These are phyloP conservation scores for Rhododendron mucronatum DNA, from an alignment of 148 eudicot species.

Conservation along the genomic window DNA sequence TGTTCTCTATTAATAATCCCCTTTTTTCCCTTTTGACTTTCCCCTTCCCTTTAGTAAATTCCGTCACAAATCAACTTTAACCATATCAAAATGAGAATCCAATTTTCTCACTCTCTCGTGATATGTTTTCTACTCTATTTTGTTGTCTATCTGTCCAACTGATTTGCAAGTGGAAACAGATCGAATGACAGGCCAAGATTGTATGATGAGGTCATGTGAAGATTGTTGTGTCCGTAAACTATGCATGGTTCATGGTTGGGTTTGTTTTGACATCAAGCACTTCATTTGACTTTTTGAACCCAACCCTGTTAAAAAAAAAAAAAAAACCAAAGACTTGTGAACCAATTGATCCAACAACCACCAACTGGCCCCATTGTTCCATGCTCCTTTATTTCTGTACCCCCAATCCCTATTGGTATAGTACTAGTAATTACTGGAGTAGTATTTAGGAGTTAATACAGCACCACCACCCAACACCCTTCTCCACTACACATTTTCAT, in stretches of 20 bases:
- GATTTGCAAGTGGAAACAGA: background rate
- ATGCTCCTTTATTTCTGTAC: background rate
- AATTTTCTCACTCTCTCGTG: too few relatives aligned
- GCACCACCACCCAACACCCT: too few relatives aligned
- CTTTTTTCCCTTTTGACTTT: too few relatives aligned
- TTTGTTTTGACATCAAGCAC: background rate
- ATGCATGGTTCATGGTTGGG: background rate
- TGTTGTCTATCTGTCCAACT: background rate
- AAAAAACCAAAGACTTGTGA: background rate
- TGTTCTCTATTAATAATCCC: too few relatives aligned
- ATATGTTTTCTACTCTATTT: background rate
- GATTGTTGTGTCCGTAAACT: background rate
- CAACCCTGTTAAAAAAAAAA: too few relatives aligned
- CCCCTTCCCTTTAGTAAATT: background rate
- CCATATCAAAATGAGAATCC: background rate
- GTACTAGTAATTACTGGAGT: too few relatives aligned
- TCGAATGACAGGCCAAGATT: background rate
- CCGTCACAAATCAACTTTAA: background rate
- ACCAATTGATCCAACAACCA: background rate
- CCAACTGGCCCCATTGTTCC: background rate
- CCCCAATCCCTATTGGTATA: background rate
- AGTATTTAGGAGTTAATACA: too few relatives aligned
- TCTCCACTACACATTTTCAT: too few relatives aligned
- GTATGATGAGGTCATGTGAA: background rate
- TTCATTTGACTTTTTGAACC: background rate